Evolutionary conservation across 164 flowering plant species (phyloP).

Genomic region (Tinospora cordifolia): DNA sequence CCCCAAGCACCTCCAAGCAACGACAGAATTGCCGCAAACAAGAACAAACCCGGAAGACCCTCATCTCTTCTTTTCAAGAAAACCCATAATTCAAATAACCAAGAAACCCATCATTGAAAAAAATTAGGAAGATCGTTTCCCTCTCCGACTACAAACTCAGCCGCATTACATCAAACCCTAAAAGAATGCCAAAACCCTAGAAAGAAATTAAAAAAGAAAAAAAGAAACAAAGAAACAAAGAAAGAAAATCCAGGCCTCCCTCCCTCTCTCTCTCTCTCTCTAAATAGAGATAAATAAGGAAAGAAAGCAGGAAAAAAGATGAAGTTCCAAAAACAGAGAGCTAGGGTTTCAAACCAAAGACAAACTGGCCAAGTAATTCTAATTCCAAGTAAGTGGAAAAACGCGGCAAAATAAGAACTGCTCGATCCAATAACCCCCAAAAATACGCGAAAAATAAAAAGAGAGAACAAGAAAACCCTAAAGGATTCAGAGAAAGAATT

Average conservation of each 20-base stretch:
- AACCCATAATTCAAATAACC: slow-evolving; percentile 1
- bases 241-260: too few species aligned
- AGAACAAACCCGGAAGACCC: slow-evolving; percentile 19
- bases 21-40: not conserved
- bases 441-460: too few species aligned
- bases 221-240: not conserved
- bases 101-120: not conserved
- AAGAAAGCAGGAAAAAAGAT: too few species aligned
- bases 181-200: slow-evolving; percentile 12
- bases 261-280: too few species aligned
- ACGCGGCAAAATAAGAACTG: slow-evolving; percentile 3
- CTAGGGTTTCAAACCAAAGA: slow-evolving; percentile 24
- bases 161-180: slow-evolving; percentile 19
- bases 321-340: slow-evolving; percentile 5
- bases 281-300: too few species aligned
- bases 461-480: slow-evolving; percentile 39
- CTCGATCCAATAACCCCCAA: slow-evolving; percentile 9
- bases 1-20: not conserved
- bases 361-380: not conserved
- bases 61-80: slow-evolving; percentile 20
- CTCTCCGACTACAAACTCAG: slow-evolving; percentile 13
- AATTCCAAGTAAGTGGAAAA: slow-evolving; percentile 8
- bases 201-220: not conserved
- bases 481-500: slow-evolving; percentile 22
- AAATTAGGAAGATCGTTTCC: not conserved